phyloP scores from a whole-genome alignment of 2,329 filamentous ascomycete genomes.

The Fusarium nanum region DNA sequence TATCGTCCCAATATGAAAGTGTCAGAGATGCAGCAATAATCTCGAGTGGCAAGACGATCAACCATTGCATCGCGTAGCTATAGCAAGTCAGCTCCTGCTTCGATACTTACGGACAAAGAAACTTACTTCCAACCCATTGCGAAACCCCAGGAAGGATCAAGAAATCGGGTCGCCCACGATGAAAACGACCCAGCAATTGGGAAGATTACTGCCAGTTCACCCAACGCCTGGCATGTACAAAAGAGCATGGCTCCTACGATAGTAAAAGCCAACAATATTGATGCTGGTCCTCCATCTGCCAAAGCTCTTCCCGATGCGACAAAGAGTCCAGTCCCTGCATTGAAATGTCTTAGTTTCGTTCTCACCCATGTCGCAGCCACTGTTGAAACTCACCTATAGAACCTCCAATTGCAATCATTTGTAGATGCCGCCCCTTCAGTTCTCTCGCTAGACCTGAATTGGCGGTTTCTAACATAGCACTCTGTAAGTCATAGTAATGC shows the following conservation, averaged over 20 bases:
- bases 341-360: conserved; percentile 26
- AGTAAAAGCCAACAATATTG: conserved; percentile 79
- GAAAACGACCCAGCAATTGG: conserved; percentile 94
- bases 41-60: conserved; percentile 84
- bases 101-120: conserved; percentile 28
- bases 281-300: conserved; percentile 79
- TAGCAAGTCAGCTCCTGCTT: conserved; percentile 6
- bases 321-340: conserved; percentile 81
- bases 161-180: conserved; percentile 88
- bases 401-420: conserved; percentile 98
- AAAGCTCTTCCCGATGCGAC: conserved; percentile 83
- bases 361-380: conserved; percentile 6
- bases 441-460: conserved; percentile 79
- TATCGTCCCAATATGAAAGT: conserved; percentile 80
- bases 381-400: conserved; percentile 73
- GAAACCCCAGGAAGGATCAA: conserved; percentile 95
- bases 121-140: conserved; percentile 92
- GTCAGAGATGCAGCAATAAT: conserved; percentile 89
- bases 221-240: conserved; percentile 90
- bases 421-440: conserved; percentile 85
- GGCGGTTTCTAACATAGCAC: conserved; percentile 78
- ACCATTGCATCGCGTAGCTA: conserved; percentile 89
- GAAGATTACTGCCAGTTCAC: conserved; percentile 90
- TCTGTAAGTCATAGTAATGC: conserved; percentile 67
- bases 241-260: conserved; percentile 90